Evolutionary conservation across 2,329 filamentous ascomycete genomes (phyloP).

Genomic region (Dactylellina drechsleri): DNA sequence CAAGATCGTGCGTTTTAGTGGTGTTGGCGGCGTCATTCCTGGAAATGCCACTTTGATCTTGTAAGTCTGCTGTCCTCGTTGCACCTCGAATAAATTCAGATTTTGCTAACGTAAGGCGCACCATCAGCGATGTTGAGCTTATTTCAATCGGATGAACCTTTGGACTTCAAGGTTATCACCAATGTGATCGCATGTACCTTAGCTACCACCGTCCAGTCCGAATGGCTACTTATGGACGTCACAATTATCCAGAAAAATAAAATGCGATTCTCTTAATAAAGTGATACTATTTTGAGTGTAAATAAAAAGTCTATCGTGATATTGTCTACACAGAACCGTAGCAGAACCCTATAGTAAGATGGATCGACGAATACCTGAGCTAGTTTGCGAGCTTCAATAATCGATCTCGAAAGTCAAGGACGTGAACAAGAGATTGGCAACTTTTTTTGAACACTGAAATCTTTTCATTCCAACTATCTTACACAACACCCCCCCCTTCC

Average conservation of each 20-base stretch:
- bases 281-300: too few species aligned
- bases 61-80: slow-evolving; percentile 70
- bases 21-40: slow-evolving; percentile 82
- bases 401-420: slow-evolving; percentile 35
- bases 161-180: too few species aligned
- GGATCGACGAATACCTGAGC: too few species aligned
- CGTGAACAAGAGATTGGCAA: background rate
- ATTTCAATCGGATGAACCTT: slow-evolving; percentile 52
- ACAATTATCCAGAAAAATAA: too few species aligned
- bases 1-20: slow-evolving; percentile 65
- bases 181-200: too few species aligned
- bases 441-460: slow-evolving; percentile 11
- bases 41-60: slow-evolving; percentile 80
- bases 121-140: slow-evolving; percentile 56
- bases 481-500: slow-evolving; percentile 30
- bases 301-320: too few species aligned
- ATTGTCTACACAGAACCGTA: too few species aligned
- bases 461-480: slow-evolving; percentile 56
- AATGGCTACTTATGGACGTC: too few species aligned
- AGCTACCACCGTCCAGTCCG: too few species aligned
- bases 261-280: too few species aligned
- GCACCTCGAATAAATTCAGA: slow-evolving; percentile 6
- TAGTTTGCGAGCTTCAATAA: background rate
- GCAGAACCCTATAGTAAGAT: too few species aligned
- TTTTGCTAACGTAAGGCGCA: background rate